Conservation (phyloP, 2,329 filamentous ascomycete species). For the Pseudogymnoascus pannorum region DNA sequence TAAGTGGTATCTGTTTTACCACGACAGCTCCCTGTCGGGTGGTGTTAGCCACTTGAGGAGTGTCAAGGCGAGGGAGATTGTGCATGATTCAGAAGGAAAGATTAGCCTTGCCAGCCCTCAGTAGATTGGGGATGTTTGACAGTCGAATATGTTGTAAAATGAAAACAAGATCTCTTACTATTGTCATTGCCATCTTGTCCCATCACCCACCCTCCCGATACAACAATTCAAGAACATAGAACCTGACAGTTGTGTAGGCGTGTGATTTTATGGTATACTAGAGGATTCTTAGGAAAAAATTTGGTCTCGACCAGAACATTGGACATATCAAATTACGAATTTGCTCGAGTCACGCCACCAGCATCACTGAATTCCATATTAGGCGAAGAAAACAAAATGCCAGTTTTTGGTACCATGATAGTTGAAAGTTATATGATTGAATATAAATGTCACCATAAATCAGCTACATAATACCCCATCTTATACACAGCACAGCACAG, state of each 20-base stretch:
- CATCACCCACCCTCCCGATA: too few relatives aligned
- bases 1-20: slow-evolving; percentile 69
- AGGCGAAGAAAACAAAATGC: too few relatives aligned
- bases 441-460: background rate
- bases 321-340: too few relatives aligned
- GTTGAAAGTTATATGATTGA: background rate
- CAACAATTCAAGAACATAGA: too few relatives aligned
- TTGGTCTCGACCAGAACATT: too few relatives aligned
- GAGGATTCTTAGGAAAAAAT: too few relatives aligned
- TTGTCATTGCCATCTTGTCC: too few relatives aligned
- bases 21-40: slow-evolving; percentile 61
- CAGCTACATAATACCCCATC: background rate
- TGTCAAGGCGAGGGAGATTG: slow-evolving; percentile 45
- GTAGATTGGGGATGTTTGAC: background rate
- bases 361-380: too few relatives aligned
- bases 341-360: too few relatives aligned
- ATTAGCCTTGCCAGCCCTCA: background rate
- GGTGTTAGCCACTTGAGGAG: slow-evolving; percentile 65
- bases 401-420: background rate
- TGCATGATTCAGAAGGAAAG: background rate
- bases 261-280: too few relatives aligned
- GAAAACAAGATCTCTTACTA: too few relatives aligned
- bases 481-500: background rate
- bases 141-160: background rate
- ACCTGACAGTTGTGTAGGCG: too few relatives aligned